Conservation (phyloP, 495 filamentous ascomycete species). For the Penicillium ochrochloron region DNA sequence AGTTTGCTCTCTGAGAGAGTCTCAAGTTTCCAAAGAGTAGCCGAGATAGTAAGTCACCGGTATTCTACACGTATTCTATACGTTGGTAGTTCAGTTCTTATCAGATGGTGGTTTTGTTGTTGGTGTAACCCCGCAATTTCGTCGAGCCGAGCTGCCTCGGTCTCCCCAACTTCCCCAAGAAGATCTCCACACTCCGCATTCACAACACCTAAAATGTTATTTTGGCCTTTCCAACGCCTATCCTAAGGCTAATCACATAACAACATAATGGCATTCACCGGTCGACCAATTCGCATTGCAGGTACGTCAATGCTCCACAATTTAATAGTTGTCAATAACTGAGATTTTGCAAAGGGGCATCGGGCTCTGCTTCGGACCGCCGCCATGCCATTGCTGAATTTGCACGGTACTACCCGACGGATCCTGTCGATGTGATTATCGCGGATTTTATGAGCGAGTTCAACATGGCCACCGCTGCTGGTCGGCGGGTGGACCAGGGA, state of each 20-base stretch:
- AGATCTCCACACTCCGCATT: background rate
- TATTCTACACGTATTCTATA: background rate
- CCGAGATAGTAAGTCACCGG: background rate
- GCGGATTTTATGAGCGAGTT: constrained; percentile 63
- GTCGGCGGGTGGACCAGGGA: constrained; percentile 42
- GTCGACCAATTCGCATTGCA: constrained; percentile 33
- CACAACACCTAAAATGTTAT: background rate
- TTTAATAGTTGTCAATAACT: constrained; percentile 4
- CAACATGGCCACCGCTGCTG: constrained; percentile 56
- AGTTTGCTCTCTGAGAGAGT: background rate
- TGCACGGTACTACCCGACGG: constrained; percentile 46
- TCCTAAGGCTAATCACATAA: background rate
- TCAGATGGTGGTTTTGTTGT: constrained; percentile 1
- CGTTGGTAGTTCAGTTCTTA: background rate
- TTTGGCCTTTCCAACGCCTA: background rate
- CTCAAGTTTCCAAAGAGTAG: background rate
- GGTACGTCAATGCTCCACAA: constrained; percentile 11
- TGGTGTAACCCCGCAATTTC: constrained; percentile 14
- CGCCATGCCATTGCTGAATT: constrained; percentile 59
- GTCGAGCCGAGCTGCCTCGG: constrained; percentile 20
- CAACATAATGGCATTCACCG: constrained; percentile 23
- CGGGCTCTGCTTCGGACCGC: constrained; percentile 60
- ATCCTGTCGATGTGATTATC: constrained; percentile 60
- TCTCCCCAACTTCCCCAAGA: background rate
- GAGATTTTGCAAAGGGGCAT: constrained; percentile 36